Percentiles rank a stretch among this genome's conserved stretches.
These are phyloP conservation scores for Moesziomyces antarcticus DNA, from an alignment of 1,284 basidiomycete species.

Conservation along the genomic window DNA sequence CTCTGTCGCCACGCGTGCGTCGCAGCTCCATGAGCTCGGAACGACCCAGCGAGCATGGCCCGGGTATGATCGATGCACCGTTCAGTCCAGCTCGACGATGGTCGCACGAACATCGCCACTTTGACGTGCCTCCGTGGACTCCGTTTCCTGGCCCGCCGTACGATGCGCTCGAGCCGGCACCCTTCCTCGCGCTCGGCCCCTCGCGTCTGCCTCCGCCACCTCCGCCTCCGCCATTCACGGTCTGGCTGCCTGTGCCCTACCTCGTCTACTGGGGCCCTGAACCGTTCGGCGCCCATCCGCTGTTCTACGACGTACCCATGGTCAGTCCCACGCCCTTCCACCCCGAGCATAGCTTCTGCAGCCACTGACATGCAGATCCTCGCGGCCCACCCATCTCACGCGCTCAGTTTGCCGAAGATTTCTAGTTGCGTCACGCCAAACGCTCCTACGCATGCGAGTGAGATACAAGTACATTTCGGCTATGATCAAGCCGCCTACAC, in stretches of 20 bases:
- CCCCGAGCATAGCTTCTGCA: background rate
- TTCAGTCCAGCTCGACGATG: background rate
- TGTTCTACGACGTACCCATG: slow-evolving; percentile 27
- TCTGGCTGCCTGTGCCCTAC: slow-evolving; percentile 16
- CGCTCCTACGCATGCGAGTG: background rate
- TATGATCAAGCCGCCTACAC: background rate
- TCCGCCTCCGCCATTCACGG: background rate
- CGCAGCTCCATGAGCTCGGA: background rate
- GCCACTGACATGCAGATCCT: too few species aligned
- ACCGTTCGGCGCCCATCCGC: slow-evolving; percentile 7
- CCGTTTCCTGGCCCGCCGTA: background rate
- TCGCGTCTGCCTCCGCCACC: background rate
- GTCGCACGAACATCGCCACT: background rate
- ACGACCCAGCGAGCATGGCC: too few species aligned
- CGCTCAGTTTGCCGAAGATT: slow-evolving; percentile 8
- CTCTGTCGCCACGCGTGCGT: background rate
- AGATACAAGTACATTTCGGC: background rate
- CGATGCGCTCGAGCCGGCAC: background rate
- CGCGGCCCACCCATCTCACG: too few species aligned
- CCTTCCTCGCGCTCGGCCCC: background rate
- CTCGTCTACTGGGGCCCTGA: slow-evolving; percentile 27
- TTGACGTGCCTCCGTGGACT: too few species aligned
- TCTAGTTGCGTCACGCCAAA: background rate
- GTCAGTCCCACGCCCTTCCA: slow-evolving; percentile 7
- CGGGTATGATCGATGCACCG: too few species aligned